Evolutionary conservation across 2,329 filamentous ascomycete genomes (phyloP).

Genomic region (Alternaria alternata): DNA sequence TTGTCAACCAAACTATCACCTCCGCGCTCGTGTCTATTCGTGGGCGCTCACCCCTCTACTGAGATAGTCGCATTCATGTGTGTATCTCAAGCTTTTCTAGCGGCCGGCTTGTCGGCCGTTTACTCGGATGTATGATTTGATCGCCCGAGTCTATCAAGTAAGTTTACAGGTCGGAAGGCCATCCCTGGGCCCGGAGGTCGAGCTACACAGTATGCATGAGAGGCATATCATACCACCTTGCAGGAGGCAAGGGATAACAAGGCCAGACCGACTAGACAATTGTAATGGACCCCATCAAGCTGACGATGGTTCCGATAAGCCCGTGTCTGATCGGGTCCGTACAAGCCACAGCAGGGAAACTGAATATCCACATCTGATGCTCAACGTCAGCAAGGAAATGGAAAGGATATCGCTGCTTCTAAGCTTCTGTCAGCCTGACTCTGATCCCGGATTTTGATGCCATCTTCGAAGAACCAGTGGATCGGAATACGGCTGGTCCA

Average conservation of each 20-base stretch:
- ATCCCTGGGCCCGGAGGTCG: conserved; percentile 1
- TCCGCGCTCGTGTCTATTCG: conserved; percentile 6
- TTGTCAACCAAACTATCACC: conserved; percentile 1
- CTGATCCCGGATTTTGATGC: not conserved
- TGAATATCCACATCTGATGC: conserved; percentile 8
- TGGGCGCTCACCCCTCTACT: not conserved
- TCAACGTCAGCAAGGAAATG: conserved; percentile 11
- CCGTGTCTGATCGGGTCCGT: conserved; percentile 6
- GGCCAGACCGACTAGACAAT: conserved; percentile 1
- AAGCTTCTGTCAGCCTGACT: conserved; percentile 13
- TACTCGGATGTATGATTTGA: not conserved
- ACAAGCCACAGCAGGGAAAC: conserved; percentile 4
- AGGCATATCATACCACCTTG: conserved; percentile 17
- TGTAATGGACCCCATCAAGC: conserved; percentile 15
- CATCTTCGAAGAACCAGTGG: conserved; percentile 7
- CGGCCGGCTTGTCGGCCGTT: conserved; percentile 1
- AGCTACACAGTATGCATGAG: conserved; percentile 18
- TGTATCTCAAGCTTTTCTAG: conserved; percentile 5
- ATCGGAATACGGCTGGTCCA: conserved; percentile 2
- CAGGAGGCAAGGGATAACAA: conserved; percentile 6
- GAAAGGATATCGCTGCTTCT: conserved; percentile 7
- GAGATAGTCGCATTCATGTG: not conserved
- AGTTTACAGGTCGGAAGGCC: not conserved
- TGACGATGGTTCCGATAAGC: conserved; percentile 13
- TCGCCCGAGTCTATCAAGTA: not conserved